Evolutionary conservation across 495 filamentous ascomycete species (phyloP), one percentile per base, ranked within the genome.

Genomic region (Hyphodiscus hymeniophilus): DNA sequence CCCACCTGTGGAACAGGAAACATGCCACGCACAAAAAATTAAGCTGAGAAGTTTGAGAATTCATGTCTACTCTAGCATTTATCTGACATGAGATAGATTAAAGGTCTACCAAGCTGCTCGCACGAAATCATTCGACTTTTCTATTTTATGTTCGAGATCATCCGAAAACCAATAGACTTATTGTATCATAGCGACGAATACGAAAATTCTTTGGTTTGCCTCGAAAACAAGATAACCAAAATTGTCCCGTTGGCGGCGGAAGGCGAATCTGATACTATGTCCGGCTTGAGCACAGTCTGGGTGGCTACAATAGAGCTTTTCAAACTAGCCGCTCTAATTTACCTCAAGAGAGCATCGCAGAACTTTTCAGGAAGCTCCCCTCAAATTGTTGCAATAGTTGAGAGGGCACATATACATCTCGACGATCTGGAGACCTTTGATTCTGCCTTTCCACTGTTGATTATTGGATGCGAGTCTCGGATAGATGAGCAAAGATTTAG

Each of bases 391-490:
- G 24, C 50, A 47, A 39, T 53, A 13, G 50, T 62, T 16, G 52
- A 63, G 11, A 43, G 32, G 32, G 56, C 56, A 7, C 63, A 61
- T 41, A n/a, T 45, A 31, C 41, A 55, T 11, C 33, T 64, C 15
- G 31, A 47, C 17, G 30, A 48, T 33, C 23, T 63, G 15, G 30
- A 47, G 8, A 49, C 55, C 24, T 68, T 63, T 32, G 36, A 63
- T 22, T 58, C 51, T 4, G 63, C 63, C 24, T 66, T 66, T 41
- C 63, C 64, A 7, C 33, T 69, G n/a, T 61, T 69, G 34, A 55
- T 67, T 34, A 39, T 67, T n/a, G 66, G 64, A 22, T 66, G 61
- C 51, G 64, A 69, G 44, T 64, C 66, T 10, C 45, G 58, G 28
- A 57, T 47, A 24, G 64, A 67, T 49, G 62, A 63, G 12, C 60